Base-by-base conservation (phyloP, 192 early-diverging fungal species). In the Coemansia javaensis region DNA sequence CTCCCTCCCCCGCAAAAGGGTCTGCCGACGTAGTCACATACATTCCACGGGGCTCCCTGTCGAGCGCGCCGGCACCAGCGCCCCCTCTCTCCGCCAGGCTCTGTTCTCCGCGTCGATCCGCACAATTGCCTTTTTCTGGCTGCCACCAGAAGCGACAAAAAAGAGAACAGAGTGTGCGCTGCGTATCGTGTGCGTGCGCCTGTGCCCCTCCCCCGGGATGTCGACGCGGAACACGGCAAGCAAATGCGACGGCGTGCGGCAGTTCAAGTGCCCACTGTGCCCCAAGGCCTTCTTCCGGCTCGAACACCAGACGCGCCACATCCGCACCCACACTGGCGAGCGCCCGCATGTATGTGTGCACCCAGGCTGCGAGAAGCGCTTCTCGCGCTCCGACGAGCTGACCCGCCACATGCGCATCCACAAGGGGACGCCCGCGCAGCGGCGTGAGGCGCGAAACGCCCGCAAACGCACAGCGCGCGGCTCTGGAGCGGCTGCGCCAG, bases 241-340 rank as follows among this genome's bases (percentile, higher is more conserved):
- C 39, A 74, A 66, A 24, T 63, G 50, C 49, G 65, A 55, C 18
- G 61, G 63, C 3, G 30, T 58, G 15, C 81, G 85, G 30, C 81
- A 82, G 7, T 87, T 84, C 54, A 73, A 81, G 44, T 89, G 87
- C 59, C 81, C 79, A 7, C 79, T 84, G 58, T 89, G 87, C 63
- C 66, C 78, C 37, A 85, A 82, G 66, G 79, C 80, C 11, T 89
- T 89, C 67, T 81, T 80, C 36, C 83, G 87, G 24, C 71, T 86
- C 8, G 87, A 87, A 64, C 87, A 89, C 62, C 84, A 85, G 65
- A 88, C 84, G 6, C 79, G 86, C 27, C 90, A 92, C 51, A 82
- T 86, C 37, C 81, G 85, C 58, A 89, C 85, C 6, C 90, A 92
- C 60, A 92, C 90, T 2, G 90, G 90, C 40, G 90, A 92, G 67